Conservation (phyloP, 192 early-diverging fungal genomes). For the Podila verticillata region DNA sequence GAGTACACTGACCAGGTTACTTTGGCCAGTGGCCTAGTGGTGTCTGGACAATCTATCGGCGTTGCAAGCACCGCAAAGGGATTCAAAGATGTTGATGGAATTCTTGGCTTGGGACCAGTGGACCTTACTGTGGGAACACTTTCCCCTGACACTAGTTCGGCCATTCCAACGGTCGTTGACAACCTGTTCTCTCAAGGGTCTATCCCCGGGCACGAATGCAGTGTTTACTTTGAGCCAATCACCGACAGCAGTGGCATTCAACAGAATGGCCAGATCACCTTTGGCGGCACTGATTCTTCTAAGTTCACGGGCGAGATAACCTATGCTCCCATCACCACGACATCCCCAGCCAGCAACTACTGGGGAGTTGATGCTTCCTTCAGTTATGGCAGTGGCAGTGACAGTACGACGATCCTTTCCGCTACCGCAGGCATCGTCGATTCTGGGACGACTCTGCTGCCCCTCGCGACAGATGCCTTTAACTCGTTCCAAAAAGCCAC, state of each 20-base stretch:
- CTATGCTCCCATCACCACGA: constrained; percentile 27
- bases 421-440: constrained; percentile 4
- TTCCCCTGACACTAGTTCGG: not conserved
- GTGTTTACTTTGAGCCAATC: constrained; percentile 24
- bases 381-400: not conserved
- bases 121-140: constrained; percentile 9
- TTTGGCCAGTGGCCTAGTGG: not conserved
- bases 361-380: constrained; percentile 15
- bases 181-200: constrained; percentile 5
- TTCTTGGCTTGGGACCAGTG: constrained; percentile 15
- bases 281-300: constrained; percentile 51
- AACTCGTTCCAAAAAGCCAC: not conserved
- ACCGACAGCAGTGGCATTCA: no score
- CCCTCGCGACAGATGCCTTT: constrained; percentile 8
- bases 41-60: constrained; percentile 8
- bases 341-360: constrained; percentile 8
- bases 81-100: not conserved
- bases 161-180: constrained; percentile 12
- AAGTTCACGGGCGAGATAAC: constrained; percentile 48
- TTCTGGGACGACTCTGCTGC: constrained; percentile 5
- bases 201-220: constrained; percentile 25
- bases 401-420: not conserved
- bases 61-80: not conserved
- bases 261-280: constrained; percentile 37
- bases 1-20: constrained; percentile 31